These are phyloP conservation scores for Coelastrella sp. DNA, from an alignment of 139 green algal genomes.

Conservation along the genomic window DNA sequence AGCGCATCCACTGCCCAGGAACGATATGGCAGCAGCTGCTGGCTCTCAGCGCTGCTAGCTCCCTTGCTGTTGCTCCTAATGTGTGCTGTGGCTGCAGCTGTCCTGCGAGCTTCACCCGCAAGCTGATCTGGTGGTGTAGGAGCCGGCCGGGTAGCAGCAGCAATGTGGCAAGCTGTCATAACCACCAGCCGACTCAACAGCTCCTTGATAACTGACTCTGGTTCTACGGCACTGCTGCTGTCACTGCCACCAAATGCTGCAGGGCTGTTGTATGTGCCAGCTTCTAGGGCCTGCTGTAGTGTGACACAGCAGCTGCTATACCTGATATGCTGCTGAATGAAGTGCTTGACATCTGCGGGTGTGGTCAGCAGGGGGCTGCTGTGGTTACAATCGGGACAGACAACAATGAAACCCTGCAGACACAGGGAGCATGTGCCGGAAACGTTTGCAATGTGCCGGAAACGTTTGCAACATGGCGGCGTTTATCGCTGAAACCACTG, in stretches of 20 bases:
- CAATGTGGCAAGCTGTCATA: not conserved
- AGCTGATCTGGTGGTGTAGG: not conserved
- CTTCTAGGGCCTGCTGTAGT: not conserved
- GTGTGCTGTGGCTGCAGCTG: not conserved
- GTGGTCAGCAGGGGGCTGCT: not conserved
- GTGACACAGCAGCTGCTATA: not conserved
- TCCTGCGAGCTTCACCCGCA: not conserved
- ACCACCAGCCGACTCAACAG: not conserved
- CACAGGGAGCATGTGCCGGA: not conserved
- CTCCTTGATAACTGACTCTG: not conserved
- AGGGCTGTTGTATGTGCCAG: not conserved
- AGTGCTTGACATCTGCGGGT: not conserved
- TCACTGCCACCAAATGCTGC: not conserved
- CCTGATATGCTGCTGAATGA: slow-evolving; percentile 10
- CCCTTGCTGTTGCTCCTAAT: not conserved
- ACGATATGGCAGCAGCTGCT: not conserved
- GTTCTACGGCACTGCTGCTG: not conserved
- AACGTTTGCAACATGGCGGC: not conserved
- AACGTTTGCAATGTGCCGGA: not conserved
- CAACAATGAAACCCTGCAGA: slow-evolving; percentile 1
- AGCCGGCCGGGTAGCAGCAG: not conserved
- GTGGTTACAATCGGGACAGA: not conserved
- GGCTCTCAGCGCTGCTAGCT: not conserved
- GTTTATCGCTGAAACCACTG: not conserved
- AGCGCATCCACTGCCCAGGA: not conserved